Evolutionary conservation across 108 stramenopile genomes (phyloP).

Genomic region (Skeletonema potamos): DNA sequence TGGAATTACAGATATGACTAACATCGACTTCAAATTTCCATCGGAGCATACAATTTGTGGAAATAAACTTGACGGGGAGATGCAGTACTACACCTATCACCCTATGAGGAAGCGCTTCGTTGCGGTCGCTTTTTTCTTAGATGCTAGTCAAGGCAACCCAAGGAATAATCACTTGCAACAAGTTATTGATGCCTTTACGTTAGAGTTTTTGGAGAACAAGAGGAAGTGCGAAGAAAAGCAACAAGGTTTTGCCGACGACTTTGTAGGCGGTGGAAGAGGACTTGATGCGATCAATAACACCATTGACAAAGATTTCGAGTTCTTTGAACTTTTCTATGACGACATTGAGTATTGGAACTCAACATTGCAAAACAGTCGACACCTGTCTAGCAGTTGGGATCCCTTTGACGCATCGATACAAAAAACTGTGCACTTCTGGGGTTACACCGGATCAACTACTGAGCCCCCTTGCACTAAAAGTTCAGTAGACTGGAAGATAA

Average conservation of each 20-base stretch:
- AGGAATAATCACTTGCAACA: conserved; percentile 41
- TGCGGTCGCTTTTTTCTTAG: conserved; percentile 42
- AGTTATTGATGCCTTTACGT: conserved; percentile 34
- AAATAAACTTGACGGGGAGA: conserved; percentile 71
- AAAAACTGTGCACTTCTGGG: conserved; percentile 50
- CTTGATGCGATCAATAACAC: background rate
- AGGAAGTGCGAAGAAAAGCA: conserved; percentile 23
- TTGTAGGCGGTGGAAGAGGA: background rate
- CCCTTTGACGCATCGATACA: conserved; percentile 45
- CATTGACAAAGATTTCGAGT: background rate
- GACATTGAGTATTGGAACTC: background rate
- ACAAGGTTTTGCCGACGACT: conserved; percentile 5
- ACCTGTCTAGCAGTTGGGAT: conserved; percentile 34
- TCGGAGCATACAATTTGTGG: conserved; percentile 75
- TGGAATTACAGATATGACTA: conserved; percentile 60
- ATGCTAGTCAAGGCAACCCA: conserved; percentile 27
- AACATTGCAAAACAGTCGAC: conserved; percentile 14
- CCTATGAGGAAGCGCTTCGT: conserved; percentile 35
- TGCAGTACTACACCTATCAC: conserved; percentile 76
- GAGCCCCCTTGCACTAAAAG: conserved; percentile 80
- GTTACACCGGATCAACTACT: conserved; percentile 84
- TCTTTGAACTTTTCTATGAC: background rate
- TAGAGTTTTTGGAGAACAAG: conserved; percentile 19
- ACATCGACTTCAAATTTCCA: conserved; percentile 88
- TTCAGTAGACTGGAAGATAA: conserved; percentile 79